Evolutionary conservation across 2,329 filamentous ascomycete genomes (phyloP), one percentile per base, ranked within the genome.

Genomic region (Pseudogymnoascus sp.): DNA sequence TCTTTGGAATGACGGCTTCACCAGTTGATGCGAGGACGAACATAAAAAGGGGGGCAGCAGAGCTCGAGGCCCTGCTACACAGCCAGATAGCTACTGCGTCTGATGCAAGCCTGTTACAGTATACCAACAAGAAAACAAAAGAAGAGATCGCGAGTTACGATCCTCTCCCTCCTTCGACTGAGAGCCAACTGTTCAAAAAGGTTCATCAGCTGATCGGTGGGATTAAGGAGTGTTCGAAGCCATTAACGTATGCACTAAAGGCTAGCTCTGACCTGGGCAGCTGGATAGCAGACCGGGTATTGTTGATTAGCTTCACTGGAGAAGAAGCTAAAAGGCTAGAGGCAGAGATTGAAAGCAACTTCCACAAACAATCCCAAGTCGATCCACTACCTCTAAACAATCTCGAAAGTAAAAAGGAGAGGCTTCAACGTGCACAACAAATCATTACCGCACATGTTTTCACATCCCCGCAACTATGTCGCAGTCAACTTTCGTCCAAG

Each of bases 1-100:
- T 99, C 19, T 89, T 99, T 67, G 93, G 93, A 26, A 97, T 97
- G 93, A 99, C 94, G 1, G 94, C 94, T 6, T 97, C 94, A 0
- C 94, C 94, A 0, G 88, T 97, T 2, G 92, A 97, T 75, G 86
- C 90, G 0, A 89, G 90, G 69, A 82, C 83, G 0, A 86, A 96
- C 66, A 81, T 96, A 29, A 78, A 80, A 14, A 78, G 84, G 64
- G 90, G 90, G 38, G 89, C 90, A 0, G 77, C 78, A 64, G 85
- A 90, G 61, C 81, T 99, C 0, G 93, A 97, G 72, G 80, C 75
- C 1, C 78, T 96, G 38, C 78, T 99, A 1, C 83, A 94, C 70
- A 89, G 88, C 72, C 86, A 87, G 69, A 97, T 99, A 70, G 89
- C 89, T 5, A 97, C 94, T 0, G 85, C 85, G 1, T 79, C 79